Evolutionary conservation across 371 early-diverging fungal species (phyloP).

Genomic region (Batkoa obscura): DNA sequence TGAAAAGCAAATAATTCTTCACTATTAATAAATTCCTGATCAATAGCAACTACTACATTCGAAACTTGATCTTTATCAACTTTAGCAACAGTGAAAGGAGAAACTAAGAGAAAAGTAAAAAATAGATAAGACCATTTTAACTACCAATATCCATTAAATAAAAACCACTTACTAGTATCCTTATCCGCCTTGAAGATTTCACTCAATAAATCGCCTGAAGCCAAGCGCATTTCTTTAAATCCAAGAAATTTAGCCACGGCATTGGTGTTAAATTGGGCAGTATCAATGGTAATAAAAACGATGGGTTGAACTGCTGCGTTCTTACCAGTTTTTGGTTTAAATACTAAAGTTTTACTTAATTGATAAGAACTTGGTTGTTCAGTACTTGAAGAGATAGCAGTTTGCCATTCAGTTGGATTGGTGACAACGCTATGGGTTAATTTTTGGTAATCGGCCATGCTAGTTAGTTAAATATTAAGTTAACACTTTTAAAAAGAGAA

Average conservation of each 20-base stretch:
- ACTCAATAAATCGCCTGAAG: conserved; percentile 32
- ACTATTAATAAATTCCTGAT: conserved; percentile 21
- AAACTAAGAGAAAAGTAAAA: conserved; percentile 13
- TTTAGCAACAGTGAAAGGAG: conserved; percentile 36
- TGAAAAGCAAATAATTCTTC: conserved; percentile 31
- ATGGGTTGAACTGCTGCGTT: conserved; percentile 35
- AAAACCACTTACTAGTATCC: conserved; percentile 14
- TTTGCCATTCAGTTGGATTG: neutral
- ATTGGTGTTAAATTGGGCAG: conserved; percentile 22
- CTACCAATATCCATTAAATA: too few species aligned
- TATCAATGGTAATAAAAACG: conserved; percentile 33
- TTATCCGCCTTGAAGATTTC: conserved; percentile 27
- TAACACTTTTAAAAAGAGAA: too few species aligned
- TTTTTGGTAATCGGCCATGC: too few species aligned
- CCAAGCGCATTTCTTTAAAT: conserved; percentile 46
- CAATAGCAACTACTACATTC: conserved; percentile 31
- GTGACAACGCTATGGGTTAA: neutral
- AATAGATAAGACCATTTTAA: neutral
- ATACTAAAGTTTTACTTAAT: conserved; percentile 37
- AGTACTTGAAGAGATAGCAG: neutral
- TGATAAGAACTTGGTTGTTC: neutral
- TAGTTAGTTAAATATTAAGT: too few species aligned
- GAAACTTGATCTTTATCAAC: conserved; percentile 21
- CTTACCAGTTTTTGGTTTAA: conserved; percentile 53
- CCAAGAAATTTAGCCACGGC: conserved; percentile 29